Base-by-base conservation (phyloP, 192 early-diverging fungal species). In the Phycomyces blakesleeanus region DNA sequence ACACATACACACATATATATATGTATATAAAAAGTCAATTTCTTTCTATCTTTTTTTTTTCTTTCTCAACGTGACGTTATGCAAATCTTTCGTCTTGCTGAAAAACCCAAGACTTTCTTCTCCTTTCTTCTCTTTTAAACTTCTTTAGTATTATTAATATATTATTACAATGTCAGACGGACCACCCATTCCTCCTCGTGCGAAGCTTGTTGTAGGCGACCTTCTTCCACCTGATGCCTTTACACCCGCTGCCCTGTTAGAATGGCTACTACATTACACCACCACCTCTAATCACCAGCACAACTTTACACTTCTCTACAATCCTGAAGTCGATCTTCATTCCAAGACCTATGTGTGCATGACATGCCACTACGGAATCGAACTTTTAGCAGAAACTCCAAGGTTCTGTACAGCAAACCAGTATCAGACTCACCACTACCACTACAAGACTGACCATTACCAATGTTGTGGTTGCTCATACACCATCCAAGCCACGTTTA, bases 401-500 rank as follows among this genome's bases (percentile, higher is more conserved):
- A 42, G 18, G 4, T 1, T 15, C 1, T 66, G 64, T 66, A 26
- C 57, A 0, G 57, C 34, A 6, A 16, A 14, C 1, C 40, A 16
- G 20, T 67, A 67, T 12, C 24, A 37, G 21, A 63, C 65, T 8
- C 71, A 73, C 44, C 71, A 73, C 51, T 67, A 51, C 14, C 70
- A 72, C 50, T 10, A 12, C 18, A 34, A 24, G 24, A 11, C 18
- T 56, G 12, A 34, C 62, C 47, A 58, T 47, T n/a, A 57, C 51
- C 24, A 25, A 16, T 73, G 71, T 22, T 73, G 71, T 39, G 65
- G 61, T 37, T 73, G 71, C 47, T 50, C 52, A 3, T 26, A 34
- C 14, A 9, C 29, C 7, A 14, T 67, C 9, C 15, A 29, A 1
- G 56, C 26, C 38, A 53, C 55, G 2, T 26, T 53, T 24, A 18